Evolutionary conservation across 129 eudicot species (phyloP).

Genomic region (Centella asiatica): DNA sequence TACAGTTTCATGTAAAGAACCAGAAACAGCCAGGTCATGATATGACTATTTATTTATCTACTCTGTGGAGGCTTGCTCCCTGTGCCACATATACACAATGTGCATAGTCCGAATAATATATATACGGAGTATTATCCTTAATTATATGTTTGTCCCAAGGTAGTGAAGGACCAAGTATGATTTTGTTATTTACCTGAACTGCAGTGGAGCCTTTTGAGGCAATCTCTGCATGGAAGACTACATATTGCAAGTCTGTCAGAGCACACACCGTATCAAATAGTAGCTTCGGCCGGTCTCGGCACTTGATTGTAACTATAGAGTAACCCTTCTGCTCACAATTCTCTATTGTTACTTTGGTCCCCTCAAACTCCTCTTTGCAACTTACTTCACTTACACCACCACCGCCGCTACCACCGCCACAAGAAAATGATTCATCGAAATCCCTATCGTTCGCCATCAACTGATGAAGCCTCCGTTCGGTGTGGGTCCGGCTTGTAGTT

Average conservation of each 20-base stretch:
- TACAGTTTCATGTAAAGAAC: slow-evolving; percentile 14
- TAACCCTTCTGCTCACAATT: slow-evolving; percentile 57
- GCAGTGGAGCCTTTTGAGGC: slow-evolving; percentile 57
- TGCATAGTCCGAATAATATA: too few species aligned
- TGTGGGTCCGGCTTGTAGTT: slow-evolving; percentile 41
- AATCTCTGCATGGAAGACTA: slow-evolving; percentile 80
- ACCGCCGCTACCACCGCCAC: slow-evolving; percentile 15
- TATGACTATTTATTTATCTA: too few species aligned
- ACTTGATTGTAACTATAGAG: slow-evolving; percentile 51
- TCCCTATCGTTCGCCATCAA: slow-evolving; percentile 72
- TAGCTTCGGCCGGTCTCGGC: slow-evolving; percentile 79
- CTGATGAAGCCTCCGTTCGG: slow-evolving; percentile 93
- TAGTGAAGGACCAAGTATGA: not conserved
- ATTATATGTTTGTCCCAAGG: not conserved
- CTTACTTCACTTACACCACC: slow-evolving; percentile 1
- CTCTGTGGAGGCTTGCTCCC: too few species aligned
- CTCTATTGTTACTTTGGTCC: slow-evolving; percentile 25
- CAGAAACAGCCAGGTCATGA: too few species aligned
- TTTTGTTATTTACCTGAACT: slow-evolving; percentile 40
- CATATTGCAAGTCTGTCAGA: slow-evolving; percentile 68
- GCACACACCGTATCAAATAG: slow-evolving; percentile 80
- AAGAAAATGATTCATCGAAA: slow-evolving; percentile 29
- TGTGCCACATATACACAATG: too few species aligned
- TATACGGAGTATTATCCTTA: too few species aligned
- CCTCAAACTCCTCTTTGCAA: slow-evolving; percentile 6